Conservation (phyloP, 1,284 basidiomycete genomes). For the Pseudozyma pruni region DNA sequence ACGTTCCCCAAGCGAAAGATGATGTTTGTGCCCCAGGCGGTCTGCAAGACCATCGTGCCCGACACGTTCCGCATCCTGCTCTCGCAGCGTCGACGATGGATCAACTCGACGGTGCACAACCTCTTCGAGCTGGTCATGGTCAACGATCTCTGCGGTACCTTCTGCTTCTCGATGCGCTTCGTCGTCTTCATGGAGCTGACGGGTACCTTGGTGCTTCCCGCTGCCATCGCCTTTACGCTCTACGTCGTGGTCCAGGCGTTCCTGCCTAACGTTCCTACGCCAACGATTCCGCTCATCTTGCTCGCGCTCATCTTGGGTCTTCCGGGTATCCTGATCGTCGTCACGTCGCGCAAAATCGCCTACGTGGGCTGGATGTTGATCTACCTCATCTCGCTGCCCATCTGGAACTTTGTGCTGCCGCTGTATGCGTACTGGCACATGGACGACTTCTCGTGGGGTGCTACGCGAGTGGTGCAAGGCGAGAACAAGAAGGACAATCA, state of each 20-base stretch:
- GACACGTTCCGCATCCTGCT: slow-evolving; percentile 70
- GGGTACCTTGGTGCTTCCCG: slow-evolving; percentile 70
- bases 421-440: slow-evolving; percentile 69
- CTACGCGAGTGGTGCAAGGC: slow-evolving; percentile 68
- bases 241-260: slow-evolving; percentile 67
- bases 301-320: slow-evolving; percentile 70
- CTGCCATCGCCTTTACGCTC: slow-evolving; percentile 70
- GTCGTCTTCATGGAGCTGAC: slow-evolving; percentile 70
- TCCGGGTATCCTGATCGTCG: slow-evolving; percentile 70
- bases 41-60: slow-evolving; percentile 71
- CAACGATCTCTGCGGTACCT: slow-evolving; percentile 70
- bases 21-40: slow-evolving; percentile 70
- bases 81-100: slow-evolving; percentile 70
- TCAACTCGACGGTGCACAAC: slow-evolving; percentile 71
- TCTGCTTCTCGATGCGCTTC: slow-evolving; percentile 71
- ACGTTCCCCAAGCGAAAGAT: slow-evolving; percentile 71
- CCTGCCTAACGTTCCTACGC: slow-evolving; percentile 50
- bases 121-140: slow-evolving; percentile 70
- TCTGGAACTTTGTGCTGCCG: slow-evolving; percentile 70
- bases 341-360: slow-evolving; percentile 69
- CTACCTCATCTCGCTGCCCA: slow-evolving; percentile 69
- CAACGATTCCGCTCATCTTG: slow-evolving; percentile 62
- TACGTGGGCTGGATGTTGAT: slow-evolving; percentile 70
- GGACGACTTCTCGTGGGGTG: slow-evolving; percentile 70
- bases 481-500: slow-evolving; percentile 64